phyloP scores from a whole-genome alignment of 768 basidiomycete genomes.

The Tylopilus balloui region DNA sequence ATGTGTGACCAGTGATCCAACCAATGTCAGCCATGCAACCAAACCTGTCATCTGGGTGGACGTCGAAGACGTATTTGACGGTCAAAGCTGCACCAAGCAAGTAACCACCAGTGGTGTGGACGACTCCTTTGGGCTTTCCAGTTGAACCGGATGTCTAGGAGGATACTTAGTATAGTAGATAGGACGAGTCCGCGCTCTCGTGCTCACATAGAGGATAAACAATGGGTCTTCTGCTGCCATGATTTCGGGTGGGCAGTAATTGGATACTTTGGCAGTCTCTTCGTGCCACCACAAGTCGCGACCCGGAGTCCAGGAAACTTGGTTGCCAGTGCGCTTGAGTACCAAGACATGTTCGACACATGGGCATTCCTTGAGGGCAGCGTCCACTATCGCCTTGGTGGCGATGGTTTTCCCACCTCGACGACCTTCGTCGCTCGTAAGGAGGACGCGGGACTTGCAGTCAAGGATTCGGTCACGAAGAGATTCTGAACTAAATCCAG shows the following conservation, averaged over 20 bases:
- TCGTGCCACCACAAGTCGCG: constrained; percentile 98
- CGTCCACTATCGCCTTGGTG: constrained; percentile 90
- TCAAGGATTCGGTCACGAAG: constrained; percentile 90
- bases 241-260: constrained; percentile 82
- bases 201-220: constrained; percentile 94
- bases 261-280: constrained; percentile 76
- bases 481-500: constrained; percentile 93
- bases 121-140: constrained; percentile 96
- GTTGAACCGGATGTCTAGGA: constrained; percentile 87
- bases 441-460: constrained; percentile 84
- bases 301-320: constrained; percentile 76
- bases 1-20: constrained; percentile 98
- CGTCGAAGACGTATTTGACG: constrained; percentile 96
- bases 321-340: constrained; percentile 78
- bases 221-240: constrained; percentile 95
- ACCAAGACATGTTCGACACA: constrained; percentile 88
- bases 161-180: constrained; percentile 4
- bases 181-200: not conserved
- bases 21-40: constrained; percentile 99
- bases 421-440: constrained; percentile 92
- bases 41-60: constrained; percentile 93
- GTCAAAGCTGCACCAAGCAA: constrained; percentile 88
- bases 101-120: constrained; percentile 86
- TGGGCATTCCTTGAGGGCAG: constrained; percentile 81
- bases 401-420: constrained; percentile 95